Base-by-base conservation (phyloP, 257 asterid genomes). In the Verbena officinalis region DNA sequence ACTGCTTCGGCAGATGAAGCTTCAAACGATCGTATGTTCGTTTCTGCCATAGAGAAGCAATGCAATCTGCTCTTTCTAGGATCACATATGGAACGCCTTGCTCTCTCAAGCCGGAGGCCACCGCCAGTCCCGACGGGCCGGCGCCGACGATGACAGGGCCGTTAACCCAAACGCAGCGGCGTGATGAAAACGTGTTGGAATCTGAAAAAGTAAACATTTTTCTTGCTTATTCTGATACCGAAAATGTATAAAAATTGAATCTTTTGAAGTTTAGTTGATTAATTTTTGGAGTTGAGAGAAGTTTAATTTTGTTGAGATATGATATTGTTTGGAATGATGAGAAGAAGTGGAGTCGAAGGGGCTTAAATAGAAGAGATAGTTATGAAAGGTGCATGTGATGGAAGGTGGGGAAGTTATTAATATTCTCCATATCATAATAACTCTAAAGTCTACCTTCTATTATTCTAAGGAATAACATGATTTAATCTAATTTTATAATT, bases 11-110 rank as follows among this genome's bases (percentile, higher is more conserved):
- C 1, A 90, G 87, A 42, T 90, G 97, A 61, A 90, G 96, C 55
- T 82, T 90, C 8, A 90, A 75, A 23, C 97, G 89, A 72, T 90
- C 93, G 16, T 90, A 90, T 10, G 97, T 82, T 2, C 86, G 63
- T 10, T 88, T 87, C 23, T 90, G 91, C 97, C 97, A 90, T 7
- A 90, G 67, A 3, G 97, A 87, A 0, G 97, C 96, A 64, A 88
- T 82, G 85, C 96, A 90, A 56, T 88, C 95, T 7, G 93, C 72
- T 27, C 89, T 79, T 66, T 90, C 97, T 0, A 90, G 63, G 39
- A 90, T 65, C 1, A 90, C 87, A 69, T 53, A 88, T 1, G 97
- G 95, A 14, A 88, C 82, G 44, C 90, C 91, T 40, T 86, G 87
- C 54, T 79, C 75, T 51, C 73, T 65, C 0, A 90, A 73, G 57